Evolutionary conservation across 2,329 filamentous ascomycete genomes (phyloP).

Genomic region (Penicillium sp.): DNA sequence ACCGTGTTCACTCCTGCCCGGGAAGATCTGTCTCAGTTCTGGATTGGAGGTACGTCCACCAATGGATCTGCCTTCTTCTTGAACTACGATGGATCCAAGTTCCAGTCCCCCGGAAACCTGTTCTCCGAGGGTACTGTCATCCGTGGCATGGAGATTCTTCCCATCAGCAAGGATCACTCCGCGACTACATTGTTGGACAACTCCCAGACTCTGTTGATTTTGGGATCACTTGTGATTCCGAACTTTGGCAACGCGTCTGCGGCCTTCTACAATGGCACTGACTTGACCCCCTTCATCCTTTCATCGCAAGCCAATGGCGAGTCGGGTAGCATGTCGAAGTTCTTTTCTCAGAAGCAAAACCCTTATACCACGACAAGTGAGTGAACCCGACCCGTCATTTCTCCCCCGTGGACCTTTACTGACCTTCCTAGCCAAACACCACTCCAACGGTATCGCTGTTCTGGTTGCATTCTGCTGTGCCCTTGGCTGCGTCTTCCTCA

Average conservation of each 20-base stretch:
- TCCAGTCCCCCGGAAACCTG: constrained; percentile 64
- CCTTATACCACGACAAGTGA: constrained; percentile 69
- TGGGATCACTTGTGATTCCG: constrained; percentile 77
- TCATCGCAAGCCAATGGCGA: constrained; percentile 67
- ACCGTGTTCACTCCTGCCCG: constrained; percentile 75
- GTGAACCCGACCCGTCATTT: constrained; percentile 33
- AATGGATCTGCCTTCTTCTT: constrained; percentile 75
- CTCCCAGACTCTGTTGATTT: constrained; percentile 74
- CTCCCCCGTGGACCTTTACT: constrained; percentile 12
- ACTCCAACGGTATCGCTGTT: constrained; percentile 48
- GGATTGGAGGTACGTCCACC: constrained; percentile 72
- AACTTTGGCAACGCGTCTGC: constrained; percentile 80
- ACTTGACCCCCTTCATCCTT: constrained; percentile 76
- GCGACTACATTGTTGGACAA: constrained; percentile 63
- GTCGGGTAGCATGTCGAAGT: constrained; percentile 72
- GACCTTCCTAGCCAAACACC: constrained; percentile 33
- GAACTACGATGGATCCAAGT: constrained; percentile 75
- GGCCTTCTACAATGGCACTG: constrained; percentile 82
- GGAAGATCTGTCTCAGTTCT: constrained; percentile 70
- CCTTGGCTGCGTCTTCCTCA: constrained; percentile 50
- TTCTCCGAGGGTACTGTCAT: constrained; percentile 70
- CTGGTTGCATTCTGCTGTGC: constrained; percentile 51
- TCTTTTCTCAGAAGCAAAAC: constrained; percentile 81
- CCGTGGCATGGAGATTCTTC: constrained; percentile 78
- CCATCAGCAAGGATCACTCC: constrained; percentile 67